These are phyloP conservation scores for Zoysia japonica DNA, from an alignment of 176 grass and related monocot species.

Conservation along the genomic window DNA sequence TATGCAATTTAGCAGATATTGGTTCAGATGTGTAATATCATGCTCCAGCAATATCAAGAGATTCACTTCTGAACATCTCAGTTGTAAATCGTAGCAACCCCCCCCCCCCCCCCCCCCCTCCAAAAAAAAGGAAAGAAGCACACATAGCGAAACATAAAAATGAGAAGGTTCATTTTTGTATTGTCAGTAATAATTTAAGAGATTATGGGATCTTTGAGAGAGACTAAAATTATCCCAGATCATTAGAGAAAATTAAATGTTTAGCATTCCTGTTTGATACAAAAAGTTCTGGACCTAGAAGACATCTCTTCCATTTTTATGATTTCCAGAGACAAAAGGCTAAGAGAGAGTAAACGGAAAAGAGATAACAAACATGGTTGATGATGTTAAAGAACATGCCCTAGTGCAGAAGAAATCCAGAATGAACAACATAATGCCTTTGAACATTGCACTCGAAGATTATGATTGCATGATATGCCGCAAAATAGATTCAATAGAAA, in stretches of 20 bases:
- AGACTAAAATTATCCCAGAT: constrained; percentile 13
- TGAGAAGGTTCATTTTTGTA: neutral
- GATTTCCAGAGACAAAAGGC: neutral
- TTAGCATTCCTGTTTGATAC: neutral
- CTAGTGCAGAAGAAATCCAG: neutral
- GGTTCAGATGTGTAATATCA: neutral
- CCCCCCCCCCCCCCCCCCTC: too few relatives aligned
- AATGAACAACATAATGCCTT: neutral
- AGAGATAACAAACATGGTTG: neutral
- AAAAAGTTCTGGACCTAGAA: neutral
- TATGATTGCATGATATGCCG: neutral
- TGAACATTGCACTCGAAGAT: neutral
- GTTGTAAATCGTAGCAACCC: constrained; percentile 10
- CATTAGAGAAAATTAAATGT: neutral
- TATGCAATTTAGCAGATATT: constrained; percentile 11
- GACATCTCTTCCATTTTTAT: neutral
- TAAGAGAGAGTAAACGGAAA: neutral
- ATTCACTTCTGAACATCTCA: neutral
- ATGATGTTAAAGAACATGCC: constrained; percentile 10
- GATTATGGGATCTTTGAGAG: neutral
- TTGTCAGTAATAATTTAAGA: neutral
- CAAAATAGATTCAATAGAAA: constrained; percentile 7
- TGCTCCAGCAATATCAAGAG: constrained; percentile 11
- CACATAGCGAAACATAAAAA: neutral
- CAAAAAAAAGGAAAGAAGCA: neutral